Base-by-base conservation (phyloP, 177 flowering plant genomes). In the Viscum album region DNA sequence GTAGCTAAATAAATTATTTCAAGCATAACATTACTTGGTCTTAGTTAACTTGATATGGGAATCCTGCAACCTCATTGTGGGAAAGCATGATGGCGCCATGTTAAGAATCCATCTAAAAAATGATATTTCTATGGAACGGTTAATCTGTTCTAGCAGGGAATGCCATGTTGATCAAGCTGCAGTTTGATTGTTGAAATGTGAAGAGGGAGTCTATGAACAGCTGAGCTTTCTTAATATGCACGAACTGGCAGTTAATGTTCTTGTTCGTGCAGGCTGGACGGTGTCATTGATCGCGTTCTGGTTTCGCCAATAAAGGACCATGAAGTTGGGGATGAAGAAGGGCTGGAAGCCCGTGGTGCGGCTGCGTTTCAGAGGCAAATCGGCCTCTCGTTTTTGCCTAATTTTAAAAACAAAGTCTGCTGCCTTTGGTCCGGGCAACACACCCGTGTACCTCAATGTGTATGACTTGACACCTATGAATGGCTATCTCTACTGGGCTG, bases 381-480 rank as follows among this genome's bases (percentile, higher is more conserved):
- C 96, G n/a, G 85, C 86, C 30, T 75, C 86, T 11, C 85, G 86
- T 36, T 92, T 94, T 76, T 85, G 96, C 77, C 66, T 92, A 71
- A 88, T 94, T 76, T 79, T 89, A 2, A 86, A 90, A 77, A 81
- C 77, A 43, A 89, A 83, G 70, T 81, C 92, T 28, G 79, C 84
- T 52, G 73, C 78, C 71, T 72, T 72, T 72, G 84, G 80, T 74
- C 84, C 88, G 36, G 89, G 88, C 32, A 79, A 72, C 37, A 61
- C 92, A 45, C 97, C 96, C 23, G 99, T 94, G 60, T 92, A 89
- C 80, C 96, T 94, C 50, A 94, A 94, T 78, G 97, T 94, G 16
- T 94, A 94, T 79, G 99, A 92, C 80, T 80, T 94, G 77, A 92
- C 97, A 37, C 88, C 93, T 30, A 85, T 86, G 85, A 94, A 94